These are phyloP conservation scores for Phyllosticta paracitricarpa DNA, from an alignment of 2,329 filamentous ascomycete species.

Conservation along the genomic window DNA sequence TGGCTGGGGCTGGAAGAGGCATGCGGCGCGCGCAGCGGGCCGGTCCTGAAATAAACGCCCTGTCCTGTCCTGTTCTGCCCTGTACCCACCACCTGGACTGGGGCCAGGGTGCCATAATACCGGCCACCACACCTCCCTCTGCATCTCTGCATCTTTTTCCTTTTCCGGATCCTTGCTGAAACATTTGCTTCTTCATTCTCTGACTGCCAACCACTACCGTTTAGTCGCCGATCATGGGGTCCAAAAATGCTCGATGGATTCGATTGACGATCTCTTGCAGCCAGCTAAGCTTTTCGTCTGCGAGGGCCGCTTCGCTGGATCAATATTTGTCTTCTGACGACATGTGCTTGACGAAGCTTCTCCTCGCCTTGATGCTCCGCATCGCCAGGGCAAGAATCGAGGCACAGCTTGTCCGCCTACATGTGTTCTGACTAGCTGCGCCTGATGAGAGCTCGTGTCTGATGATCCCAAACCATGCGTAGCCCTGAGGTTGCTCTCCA, in stretches of 20 bases:
- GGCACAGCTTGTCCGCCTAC: background rate
- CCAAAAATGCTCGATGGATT: background rate
- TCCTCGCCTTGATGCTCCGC: background rate
- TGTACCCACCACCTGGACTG: background rate
- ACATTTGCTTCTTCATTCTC: background rate
- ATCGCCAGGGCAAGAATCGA: background rate
- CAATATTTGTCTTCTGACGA: background rate
- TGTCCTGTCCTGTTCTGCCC: background rate
- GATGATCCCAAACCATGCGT: background rate
- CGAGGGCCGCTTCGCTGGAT: background rate
- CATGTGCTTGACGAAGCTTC: background rate
- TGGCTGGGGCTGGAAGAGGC: background rate
- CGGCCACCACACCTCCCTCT: background rate
- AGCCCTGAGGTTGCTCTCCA: background rate
- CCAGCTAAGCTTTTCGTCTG: background rate
- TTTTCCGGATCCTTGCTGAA: background rate
- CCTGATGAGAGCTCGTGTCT: background rate
- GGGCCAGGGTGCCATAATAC: background rate
- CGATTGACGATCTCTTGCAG: background rate
- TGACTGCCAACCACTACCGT: background rate
- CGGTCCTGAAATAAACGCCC: background rate
- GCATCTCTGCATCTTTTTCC: background rate
- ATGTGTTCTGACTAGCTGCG: background rate
- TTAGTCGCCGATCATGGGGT: background rate
- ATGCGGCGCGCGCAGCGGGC: background rate